Evolutionary conservation across 2,329 filamentous ascomycete genomes (phyloP).

Genomic region (Aspergillus ruber): DNA sequence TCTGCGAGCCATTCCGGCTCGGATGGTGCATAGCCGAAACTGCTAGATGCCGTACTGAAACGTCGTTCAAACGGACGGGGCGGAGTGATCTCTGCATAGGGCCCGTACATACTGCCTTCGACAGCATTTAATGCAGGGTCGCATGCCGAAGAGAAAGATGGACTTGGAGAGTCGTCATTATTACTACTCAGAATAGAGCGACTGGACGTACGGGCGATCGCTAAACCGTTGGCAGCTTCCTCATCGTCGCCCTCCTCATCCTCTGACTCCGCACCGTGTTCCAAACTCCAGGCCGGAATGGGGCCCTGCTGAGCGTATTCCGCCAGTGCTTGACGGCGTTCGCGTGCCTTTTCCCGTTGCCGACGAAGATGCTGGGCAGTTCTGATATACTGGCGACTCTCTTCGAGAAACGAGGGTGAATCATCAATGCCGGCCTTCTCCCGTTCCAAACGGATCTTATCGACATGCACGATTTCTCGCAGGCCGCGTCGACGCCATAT

Average conservation of each 20-base stretch:
- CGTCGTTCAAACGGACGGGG: conserved; percentile 55
- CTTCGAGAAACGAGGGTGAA: conserved; percentile 48
- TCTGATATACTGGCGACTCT: conserved; percentile 37
- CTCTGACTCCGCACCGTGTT: conserved; percentile 62
- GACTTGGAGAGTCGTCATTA: conserved; percentile 50
- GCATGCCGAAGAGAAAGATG: conserved; percentile 43
- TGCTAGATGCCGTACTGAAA: conserved; percentile 72
- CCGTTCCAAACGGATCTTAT: conserved; percentile 70
- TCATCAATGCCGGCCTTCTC: conserved; percentile 70
- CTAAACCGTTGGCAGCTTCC: conserved; percentile 32
- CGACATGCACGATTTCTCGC: conserved; percentile 73
- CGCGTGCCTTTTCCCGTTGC: conserved; percentile 51
- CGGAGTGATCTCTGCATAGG: conserved; percentile 52
- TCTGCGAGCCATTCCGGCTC: conserved; percentile 39
- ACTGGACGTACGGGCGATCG: conserved; percentile 27
- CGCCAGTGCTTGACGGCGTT: conserved; percentile 55
- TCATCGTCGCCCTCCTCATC: conserved; percentile 26
- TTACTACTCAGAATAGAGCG: conserved; percentile 36
- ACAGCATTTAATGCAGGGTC: conserved; percentile 48
- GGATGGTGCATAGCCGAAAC: conserved; percentile 38
- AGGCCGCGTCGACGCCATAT: conserved; percentile 87
- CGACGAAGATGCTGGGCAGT: conserved; percentile 30
- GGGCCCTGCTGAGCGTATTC: conserved; percentile 46
- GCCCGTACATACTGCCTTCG: conserved; percentile 71
- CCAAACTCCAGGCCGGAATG: conserved; percentile 73